Evolutionary conservation across 2,329 filamentous ascomycete species (phyloP).

Genomic region (Colletotrichum sp.): DNA sequence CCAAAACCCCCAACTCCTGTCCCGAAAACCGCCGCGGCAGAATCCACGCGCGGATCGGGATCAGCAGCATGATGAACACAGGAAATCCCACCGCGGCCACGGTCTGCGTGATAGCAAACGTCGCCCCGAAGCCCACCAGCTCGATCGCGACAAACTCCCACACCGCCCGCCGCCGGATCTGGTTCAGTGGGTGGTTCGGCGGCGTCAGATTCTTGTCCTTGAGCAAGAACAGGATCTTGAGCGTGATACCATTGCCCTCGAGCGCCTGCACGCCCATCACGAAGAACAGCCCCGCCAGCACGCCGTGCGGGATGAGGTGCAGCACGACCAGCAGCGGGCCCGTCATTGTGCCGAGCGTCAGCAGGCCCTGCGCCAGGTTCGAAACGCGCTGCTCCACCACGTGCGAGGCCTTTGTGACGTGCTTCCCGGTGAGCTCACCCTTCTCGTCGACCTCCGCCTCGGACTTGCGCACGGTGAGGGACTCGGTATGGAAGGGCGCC

Average conservation of each 20-base stretch:
- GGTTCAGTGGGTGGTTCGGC: constrained; percentile 61
- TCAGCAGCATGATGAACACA: constrained; percentile 72
- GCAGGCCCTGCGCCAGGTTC: constrained; percentile 78
- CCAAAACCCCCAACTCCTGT: constrained; percentile 67
- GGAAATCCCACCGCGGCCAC: constrained; percentile 84
- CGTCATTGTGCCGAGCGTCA: constrained; percentile 81
- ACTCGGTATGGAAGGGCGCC: constrained; percentile 81
- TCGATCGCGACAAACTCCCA: constrained; percentile 76
- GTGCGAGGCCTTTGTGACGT: constrained; percentile 57
- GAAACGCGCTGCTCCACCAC: constrained; percentile 82
- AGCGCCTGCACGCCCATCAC: constrained; percentile 84
- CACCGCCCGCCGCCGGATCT: constrained; percentile 69
- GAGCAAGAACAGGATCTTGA: constrained; percentile 73
- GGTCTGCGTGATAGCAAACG: constrained; percentile 84
- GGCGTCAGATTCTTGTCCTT: constrained; percentile 70
- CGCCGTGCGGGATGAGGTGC: constrained; percentile 79
- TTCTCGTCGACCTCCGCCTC: constrained; percentile 58
- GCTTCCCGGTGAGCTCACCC: constrained; percentile 60
- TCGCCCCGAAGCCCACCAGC: constrained; percentile 74
- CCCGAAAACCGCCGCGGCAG: constrained; percentile 66
- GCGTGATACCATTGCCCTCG: constrained; percentile 77
- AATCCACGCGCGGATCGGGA: constrained; percentile 68
- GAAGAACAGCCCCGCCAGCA: constrained; percentile 83
- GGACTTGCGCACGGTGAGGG: constrained; percentile 70
- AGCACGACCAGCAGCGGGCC: constrained; percentile 76